Evolutionary conservation across 192 early-diverging fungal species (phyloP), one percentile per base, ranked within the genome.

Genomic region (Rhizophagus sp.): DNA sequence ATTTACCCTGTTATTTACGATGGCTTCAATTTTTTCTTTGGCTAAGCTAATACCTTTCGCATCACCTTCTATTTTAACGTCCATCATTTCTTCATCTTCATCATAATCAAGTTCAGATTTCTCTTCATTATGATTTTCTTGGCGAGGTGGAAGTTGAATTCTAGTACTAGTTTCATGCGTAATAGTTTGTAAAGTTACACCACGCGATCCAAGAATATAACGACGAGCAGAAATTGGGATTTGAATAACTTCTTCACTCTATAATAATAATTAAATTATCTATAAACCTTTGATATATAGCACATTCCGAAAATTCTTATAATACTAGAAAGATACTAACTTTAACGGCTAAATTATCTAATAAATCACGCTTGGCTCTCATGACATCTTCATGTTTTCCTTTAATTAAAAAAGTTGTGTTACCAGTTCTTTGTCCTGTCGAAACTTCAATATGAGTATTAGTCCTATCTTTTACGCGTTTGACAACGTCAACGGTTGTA

Each of bases 391-490:
- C 93, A n/a, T 90, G 83, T 64, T 90, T 89, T 64, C 97, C 97
- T 81, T 90, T 91, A 84, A 98, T 91, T 30, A 97, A 81, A 73
- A 97, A 95, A 25, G 96, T 96, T 39, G 93, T 89, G 3, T 90
- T 92, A 17, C 90, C 88, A 27, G 89, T 89, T 49, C 87, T 89
- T 41, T 86, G 82, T 87, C 94, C 92, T 44, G 93, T 93, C 61
- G 95, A 94, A 17, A 94, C 88, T 62, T 97, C 95, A 75, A 98
- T 97, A 27, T 89, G 88, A 12, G 96, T 95, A 72, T 89, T 86
- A 3, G 92, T 93, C 62, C 87, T 88, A 69, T 86, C 81, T 82
- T 88, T 91, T n/a, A 92, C 90, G 62, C 85, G 80, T 76, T 88
- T 88, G 65, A 90, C 90, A 12, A 87, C 81, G 39, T 91, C 91